Conservation (phyloP, 1,284 basidiomycete genomes). For the Microbotryum saponariae region DNA sequence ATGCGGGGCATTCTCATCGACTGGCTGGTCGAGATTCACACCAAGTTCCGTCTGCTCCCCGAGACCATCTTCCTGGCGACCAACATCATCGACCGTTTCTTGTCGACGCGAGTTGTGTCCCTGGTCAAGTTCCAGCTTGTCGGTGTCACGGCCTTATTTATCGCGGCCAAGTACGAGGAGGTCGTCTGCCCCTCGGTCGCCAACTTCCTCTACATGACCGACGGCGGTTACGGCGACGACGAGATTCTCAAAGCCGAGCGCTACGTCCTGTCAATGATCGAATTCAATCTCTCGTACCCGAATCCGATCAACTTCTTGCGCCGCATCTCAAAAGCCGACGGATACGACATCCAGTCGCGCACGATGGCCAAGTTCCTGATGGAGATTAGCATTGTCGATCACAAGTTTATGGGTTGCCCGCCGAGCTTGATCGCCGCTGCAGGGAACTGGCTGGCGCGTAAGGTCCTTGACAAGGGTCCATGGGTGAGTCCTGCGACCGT, state of each 20-base stretch:
- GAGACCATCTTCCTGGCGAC: conserved; percentile 92
- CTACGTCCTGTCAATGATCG: conserved; percentile 83
- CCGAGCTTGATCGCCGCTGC: conserved; percentile 84
- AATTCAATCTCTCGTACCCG: conserved; percentile 86
- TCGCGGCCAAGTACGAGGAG: conserved; percentile 94
- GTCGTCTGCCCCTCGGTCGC: conserved; percentile 80
- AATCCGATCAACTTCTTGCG: conserved; percentile 90
- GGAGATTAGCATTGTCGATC: conserved; percentile 83
- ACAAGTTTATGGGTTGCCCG: conserved; percentile 68
- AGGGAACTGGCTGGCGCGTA: conserved; percentile 80
- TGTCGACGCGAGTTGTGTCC: conserved; percentile 80
- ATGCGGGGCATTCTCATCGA: conserved; percentile 93
- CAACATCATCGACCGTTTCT: conserved; percentile 95
- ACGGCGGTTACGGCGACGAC: conserved; percentile 72
- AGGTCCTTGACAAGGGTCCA: conserved; percentile 70
- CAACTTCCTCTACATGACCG: conserved; percentile 83
- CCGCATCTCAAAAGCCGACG: conserved; percentile 89
- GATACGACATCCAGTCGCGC: conserved; percentile 82
- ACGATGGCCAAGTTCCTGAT: conserved; percentile 89
- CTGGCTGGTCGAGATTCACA: conserved; percentile 94
- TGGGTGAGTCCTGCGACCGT: conserved; percentile 58
- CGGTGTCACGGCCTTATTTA: conserved; percentile 86
- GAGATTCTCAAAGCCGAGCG: conserved; percentile 91
- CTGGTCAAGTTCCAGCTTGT: conserved; percentile 91
- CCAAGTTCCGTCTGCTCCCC: conserved; percentile 81